A percentile compares a stretch with the other conserved stretches of the same genome.
phyloP scores from a whole-genome alignment of 2,329 filamentous ascomycete genomes.

The Monosporascus ibericus region DNA sequence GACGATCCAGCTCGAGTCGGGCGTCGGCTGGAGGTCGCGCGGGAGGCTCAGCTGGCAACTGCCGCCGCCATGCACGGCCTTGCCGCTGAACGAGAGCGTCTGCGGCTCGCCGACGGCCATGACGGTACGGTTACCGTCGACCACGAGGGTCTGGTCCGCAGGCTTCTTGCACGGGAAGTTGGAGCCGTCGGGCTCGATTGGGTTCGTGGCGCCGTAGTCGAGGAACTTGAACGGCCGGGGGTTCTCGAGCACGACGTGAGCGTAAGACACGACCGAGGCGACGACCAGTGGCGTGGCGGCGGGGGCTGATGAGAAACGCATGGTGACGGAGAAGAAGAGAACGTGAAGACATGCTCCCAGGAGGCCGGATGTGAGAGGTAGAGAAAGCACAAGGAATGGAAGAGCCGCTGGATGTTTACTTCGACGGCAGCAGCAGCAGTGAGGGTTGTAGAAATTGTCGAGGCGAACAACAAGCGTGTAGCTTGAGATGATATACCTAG shows the following conservation, averaged over 20 bases:
- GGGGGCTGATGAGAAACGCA: neutral
- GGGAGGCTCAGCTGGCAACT: conserved; percentile 70
- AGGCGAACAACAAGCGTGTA: neutral
- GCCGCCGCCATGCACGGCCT: conserved; percentile 65
- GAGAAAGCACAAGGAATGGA: neutral
- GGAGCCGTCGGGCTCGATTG: conserved; percentile 45
- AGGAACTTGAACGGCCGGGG: conserved; percentile 47
- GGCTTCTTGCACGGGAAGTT: conserved; percentile 67
- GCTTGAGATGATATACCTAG: neutral
- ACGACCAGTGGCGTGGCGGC: neutral
- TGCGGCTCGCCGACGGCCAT: conserved; percentile 51
- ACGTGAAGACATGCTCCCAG: neutral
- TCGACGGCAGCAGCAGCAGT: too few relatives aligned
- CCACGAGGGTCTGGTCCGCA: conserved; percentile 27
- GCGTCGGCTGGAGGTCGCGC: conserved; percentile 50
- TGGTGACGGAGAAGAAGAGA: neutral
- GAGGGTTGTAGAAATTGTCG: too few relatives aligned
- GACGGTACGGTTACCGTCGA: conserved; percentile 37
- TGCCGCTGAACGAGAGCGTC: conserved; percentile 49
- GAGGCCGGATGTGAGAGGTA: neutral
- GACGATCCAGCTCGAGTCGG: conserved; percentile 58
- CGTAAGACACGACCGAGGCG: conserved; percentile 16
- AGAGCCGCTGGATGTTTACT: neutral
- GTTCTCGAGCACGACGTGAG: conserved; percentile 57
- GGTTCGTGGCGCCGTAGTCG: conserved; percentile 45